Conservation (phyloP, 768 basidiomycete genomes). For the Leccinum longicurvipes region DNA sequence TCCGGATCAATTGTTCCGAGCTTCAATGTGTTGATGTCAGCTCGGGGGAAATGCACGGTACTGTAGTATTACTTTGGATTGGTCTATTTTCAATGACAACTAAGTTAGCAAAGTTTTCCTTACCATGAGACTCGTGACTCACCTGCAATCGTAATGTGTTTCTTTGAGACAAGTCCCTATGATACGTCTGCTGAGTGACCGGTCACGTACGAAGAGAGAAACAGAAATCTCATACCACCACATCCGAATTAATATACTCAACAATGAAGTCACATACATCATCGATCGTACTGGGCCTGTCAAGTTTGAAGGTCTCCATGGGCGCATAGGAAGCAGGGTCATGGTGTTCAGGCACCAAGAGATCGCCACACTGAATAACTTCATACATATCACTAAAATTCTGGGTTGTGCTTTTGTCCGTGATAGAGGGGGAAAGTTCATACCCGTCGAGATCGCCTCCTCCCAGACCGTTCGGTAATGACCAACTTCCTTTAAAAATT, state of each 20-base stretch:
- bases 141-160: slow-evolving; percentile 71
- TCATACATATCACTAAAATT: slow-evolving; percentile 57
- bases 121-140: slow-evolving; percentile 18
- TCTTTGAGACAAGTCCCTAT: slow-evolving; percentile 67
- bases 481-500: slow-evolving; percentile 46
- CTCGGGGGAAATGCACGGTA: neutral
- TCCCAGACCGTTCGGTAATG: slow-evolving; percentile 64
- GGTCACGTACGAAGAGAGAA: neutral
- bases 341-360: slow-evolving; percentile 53
- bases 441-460: slow-evolving; percentile 84
- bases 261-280: slow-evolving; percentile 81
- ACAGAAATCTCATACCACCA: slow-evolving; percentile 48
- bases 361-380: slow-evolving; percentile 51
- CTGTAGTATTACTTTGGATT: slow-evolving; percentile 51
- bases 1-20: slow-evolving; percentile 55
- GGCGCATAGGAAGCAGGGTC: slow-evolving; percentile 50
- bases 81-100: slow-evolving; percentile 45
- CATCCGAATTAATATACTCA: slow-evolving; percentile 81
- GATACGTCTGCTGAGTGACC: slow-evolving; percentile 10
- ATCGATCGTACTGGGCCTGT: slow-evolving; percentile 51
- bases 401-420: neutral
- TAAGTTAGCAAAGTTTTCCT: neutral
- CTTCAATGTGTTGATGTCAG: slow-evolving; percentile 31
- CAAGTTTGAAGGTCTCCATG: slow-evolving; percentile 35
- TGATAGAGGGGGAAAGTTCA: neutral